phyloP scores from a whole-genome alignment of 257 asterid genomes.

The Nicotiana obtusifolia region DNA sequence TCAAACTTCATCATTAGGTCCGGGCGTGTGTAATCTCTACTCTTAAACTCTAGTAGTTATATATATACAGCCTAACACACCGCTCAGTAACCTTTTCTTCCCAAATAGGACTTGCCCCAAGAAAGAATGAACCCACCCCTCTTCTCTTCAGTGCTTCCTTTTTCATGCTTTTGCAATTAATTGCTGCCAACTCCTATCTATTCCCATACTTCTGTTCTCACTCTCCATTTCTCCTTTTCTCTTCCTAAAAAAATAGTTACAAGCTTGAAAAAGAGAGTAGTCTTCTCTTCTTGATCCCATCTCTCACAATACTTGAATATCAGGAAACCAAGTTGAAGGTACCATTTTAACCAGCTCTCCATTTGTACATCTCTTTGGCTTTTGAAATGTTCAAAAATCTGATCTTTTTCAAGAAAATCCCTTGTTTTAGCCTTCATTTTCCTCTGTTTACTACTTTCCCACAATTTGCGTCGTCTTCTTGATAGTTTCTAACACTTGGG shows the following conservation, averaged over 20 bases:
- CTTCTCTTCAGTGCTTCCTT: neutral
- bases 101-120: neutral
- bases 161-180: conserved; percentile 64
- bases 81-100: neutral
- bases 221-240: conserved; percentile 23
- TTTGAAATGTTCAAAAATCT: neutral
- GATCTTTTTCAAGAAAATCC: neutral
- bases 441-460: too few species aligned
- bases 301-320: neutral
- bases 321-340: neutral
- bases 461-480: neutral
- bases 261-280: neutral
- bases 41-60: too few species aligned
- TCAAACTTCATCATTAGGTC: neutral
- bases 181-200: conserved; percentile 35
- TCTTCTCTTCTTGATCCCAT: neutral
- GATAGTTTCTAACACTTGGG: neutral
- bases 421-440: neutral
- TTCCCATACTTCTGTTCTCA: neutral
- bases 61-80: too few species aligned
- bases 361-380: neutral
- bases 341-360: neutral
- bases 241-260: neutral
- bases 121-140: conserved; percentile 1
- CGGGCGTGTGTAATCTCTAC: neutral